These are phyloP conservation scores for Copromyces sp. DNA, from an alignment of 495 filamentous ascomycete genomes.

Conservation along the genomic window DNA sequence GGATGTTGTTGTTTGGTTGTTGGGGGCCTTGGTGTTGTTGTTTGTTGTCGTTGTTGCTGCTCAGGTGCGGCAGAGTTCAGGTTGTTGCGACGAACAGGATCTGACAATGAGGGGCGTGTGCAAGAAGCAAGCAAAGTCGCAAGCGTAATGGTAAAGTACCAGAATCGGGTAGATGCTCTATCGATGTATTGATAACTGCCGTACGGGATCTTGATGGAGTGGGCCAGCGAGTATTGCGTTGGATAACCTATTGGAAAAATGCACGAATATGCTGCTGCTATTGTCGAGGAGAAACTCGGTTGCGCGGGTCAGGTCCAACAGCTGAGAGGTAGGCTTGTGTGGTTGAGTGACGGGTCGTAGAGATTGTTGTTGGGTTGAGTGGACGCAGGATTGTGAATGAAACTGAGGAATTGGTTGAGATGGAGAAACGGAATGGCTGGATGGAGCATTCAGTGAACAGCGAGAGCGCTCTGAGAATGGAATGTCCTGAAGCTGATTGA, in stretches of 20 bases:
- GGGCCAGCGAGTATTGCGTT: background rate
- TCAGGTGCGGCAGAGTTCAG: background rate
- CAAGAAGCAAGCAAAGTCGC: background rate
- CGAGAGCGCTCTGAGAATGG: background rate
- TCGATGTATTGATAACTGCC: background rate
- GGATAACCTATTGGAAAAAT: conserved; percentile 19
- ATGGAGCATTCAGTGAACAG: background rate
- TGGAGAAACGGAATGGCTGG: background rate
- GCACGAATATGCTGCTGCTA: conserved; percentile 14
- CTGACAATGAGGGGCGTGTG: background rate
- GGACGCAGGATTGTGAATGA: conserved; percentile 7
- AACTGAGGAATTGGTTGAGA: background rate
- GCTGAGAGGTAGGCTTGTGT: conserved; percentile 1
- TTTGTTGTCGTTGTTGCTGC: background rate
- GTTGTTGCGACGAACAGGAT: background rate
- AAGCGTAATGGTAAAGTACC: background rate
- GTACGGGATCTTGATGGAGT: background rate
- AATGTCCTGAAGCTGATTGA: background rate
- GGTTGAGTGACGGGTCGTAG: background rate
- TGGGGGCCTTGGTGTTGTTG: background rate
- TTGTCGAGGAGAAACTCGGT: background rate
- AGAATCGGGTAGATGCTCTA: background rate
- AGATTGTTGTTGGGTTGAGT: conserved; percentile 17
- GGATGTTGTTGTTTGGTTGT: background rate
- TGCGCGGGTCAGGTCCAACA: background rate